Evolutionary conservation across 352 stramenopile species (phyloP), one percentile per base, ranked within the genome.

Genomic region (Globisporangium cystogenes): DNA sequence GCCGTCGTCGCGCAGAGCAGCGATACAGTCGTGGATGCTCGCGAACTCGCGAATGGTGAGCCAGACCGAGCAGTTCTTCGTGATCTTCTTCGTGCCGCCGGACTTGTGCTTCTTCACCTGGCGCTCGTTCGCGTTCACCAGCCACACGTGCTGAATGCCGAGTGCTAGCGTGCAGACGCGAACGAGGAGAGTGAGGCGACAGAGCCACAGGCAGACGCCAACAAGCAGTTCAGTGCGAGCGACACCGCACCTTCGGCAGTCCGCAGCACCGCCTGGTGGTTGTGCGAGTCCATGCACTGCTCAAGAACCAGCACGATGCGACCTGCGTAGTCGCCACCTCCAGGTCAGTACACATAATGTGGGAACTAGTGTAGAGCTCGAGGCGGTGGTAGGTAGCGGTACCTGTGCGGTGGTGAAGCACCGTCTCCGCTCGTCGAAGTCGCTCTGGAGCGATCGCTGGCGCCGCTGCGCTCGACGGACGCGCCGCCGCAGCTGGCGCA

Each of bases 61-160:
- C 89, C 89, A 98, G 48, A 76, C 64, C 20, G 66, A 67, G 57
- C 72, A 87, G 55, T 88, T 84, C 57, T 92, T 88, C 59, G 74
- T 88, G 59, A 87, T 87, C 52, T 89, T 88, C 59, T 89, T 88
- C 24, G 57, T 65, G 45, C 71, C 68, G 52, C 70, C 71, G 5
- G 41, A 65, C 57, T 78, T 82, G 60, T 87, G 74, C 42, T 71
- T 82, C 60, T 87, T 88, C 44, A 85, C 64, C 53, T 88, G 77
- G 36, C 67, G 64, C 50, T 74, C 64, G 50, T 89, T 89, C 48
- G 76, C 54, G 39, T 76, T 67, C 54, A 88, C 77, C 53, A 89
- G 68, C 75, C 76, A 97, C 24, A 98, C 87, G 62, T 96, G 72
- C 74, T 98, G 91, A 6, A 98, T 76, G n/a, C 93, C 93, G 37